Percentiles rank a stretch among this genome's conserved stretches.
Evolutionary conservation across 1,284 basidiomycete genomes (phyloP).

Genomic region (Ceratobasidium sp.): DNA sequence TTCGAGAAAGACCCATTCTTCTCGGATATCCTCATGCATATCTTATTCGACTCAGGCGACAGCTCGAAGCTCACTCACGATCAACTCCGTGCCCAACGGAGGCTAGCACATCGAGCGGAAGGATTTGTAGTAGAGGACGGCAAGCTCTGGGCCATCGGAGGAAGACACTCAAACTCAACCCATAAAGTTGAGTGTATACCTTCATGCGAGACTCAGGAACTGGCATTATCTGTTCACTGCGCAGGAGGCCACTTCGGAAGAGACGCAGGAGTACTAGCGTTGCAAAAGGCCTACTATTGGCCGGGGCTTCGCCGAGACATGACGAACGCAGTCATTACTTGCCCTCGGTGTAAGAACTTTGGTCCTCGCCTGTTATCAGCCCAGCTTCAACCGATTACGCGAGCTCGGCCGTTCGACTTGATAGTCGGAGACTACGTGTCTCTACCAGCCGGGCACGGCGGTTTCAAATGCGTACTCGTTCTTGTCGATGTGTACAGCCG

Average conservation of each 20-base stretch:
- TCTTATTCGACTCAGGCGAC: conserved; percentile 5
- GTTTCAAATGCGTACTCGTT: conserved; percentile 42
- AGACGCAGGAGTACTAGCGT: not conserved
- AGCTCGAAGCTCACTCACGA: not conserved
- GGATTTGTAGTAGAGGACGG: conserved; percentile 35
- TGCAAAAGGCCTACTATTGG: conserved; percentile 19
- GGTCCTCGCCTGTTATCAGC: conserved; percentile 19
- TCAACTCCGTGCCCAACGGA: not conserved
- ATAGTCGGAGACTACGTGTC: conserved; percentile 36
- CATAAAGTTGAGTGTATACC: conserved; percentile 45
- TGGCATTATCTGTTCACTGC: conserved; percentile 1
- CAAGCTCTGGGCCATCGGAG: conserved; percentile 22
- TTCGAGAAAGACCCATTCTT: conserved; percentile 20
- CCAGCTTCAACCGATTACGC: conserved; percentile 23
- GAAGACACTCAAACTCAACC: conserved; percentile 1
- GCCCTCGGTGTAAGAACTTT: conserved; percentile 32
- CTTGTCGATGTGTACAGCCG: conserved; percentile 47
- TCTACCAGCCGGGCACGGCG: conserved; percentile 9
- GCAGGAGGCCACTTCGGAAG: conserved; percentile 27
- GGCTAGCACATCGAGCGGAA: conserved; percentile 8
- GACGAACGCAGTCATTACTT: conserved; percentile 37
- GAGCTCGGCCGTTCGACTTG: conserved; percentile 25
- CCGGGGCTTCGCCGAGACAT: conserved; percentile 27
- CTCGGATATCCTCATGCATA: conserved; percentile 11
- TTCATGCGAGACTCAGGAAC: conserved; percentile 41